Conservation (phyloP, 768 basidiomycete genomes). For the Phylloporus rhodoxanthus region DNA sequence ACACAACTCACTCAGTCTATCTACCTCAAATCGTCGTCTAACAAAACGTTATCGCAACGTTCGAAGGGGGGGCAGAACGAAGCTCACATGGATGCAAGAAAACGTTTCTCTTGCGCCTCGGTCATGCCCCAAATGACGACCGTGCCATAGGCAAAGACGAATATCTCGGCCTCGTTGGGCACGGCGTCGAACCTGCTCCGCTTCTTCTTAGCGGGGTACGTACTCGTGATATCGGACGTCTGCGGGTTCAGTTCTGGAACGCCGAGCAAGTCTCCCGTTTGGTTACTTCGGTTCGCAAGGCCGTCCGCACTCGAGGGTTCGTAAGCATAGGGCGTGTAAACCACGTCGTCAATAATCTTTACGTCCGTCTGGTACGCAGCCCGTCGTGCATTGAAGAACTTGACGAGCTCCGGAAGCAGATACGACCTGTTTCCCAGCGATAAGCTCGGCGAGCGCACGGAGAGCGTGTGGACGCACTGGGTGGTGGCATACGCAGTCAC, state of each 20-base stretch:
- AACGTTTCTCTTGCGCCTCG: conserved; percentile 84
- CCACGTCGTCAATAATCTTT: conserved; percentile 85
- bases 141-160: conserved; percentile 90
- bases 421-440: conserved; percentile 58
- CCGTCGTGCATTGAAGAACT: conserved; percentile 82
- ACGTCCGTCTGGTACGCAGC: conserved; percentile 81
- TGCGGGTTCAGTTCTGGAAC: conserved; percentile 52
- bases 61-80: not conserved
- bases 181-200: conserved; percentile 64
- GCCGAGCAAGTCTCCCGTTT: conserved; percentile 71
- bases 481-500: conserved; percentile 98
- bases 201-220: conserved; percentile 40
- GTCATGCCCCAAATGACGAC: conserved; percentile 99
- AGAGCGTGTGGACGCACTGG: conserved; percentile 41
- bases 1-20: conserved; percentile 59
- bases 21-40: conserved; percentile 93
- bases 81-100: conserved; percentile 83
- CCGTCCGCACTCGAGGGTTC: conserved; percentile 41
- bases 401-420: conserved; percentile 79
- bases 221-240: conserved; percentile 27
- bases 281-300: conserved; percentile 28
- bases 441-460: not conserved
- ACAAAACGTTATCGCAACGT: conserved; percentile 3
- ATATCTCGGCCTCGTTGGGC: conserved; percentile 77
- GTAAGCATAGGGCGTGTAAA: conserved; percentile 89